A percentile compares a stretch with the other conserved stretches of the same genome.
These are phyloP conservation scores for Favolaschia claudopus DNA, from an alignment of 768 basidiomycete genomes.

Conservation along the genomic window DNA sequence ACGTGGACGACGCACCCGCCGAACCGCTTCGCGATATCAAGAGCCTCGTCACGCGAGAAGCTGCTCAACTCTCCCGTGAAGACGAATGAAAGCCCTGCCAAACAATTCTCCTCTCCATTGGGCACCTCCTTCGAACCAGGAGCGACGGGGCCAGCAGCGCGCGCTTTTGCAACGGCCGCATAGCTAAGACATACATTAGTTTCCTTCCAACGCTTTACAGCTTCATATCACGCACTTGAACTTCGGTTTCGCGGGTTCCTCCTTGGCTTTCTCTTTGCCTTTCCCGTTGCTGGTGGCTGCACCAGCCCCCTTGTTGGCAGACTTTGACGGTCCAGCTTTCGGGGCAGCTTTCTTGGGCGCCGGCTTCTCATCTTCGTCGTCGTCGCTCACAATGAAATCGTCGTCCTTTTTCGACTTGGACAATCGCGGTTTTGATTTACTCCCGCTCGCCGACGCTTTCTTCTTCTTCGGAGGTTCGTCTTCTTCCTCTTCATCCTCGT, in stretches of 20 bases:
- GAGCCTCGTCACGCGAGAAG: slow-evolving; percentile 87
- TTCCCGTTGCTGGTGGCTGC: slow-evolving; percentile 27
- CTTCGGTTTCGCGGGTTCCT: slow-evolving; percentile 28
- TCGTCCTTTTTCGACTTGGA: slow-evolving; percentile 36
- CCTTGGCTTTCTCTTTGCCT: slow-evolving; percentile 16
- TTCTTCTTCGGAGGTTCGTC: slow-evolving; percentile 41
- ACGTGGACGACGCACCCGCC: slow-evolving; percentile 76
- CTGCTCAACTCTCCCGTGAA: slow-evolving; percentile 94
- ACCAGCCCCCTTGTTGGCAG: slow-evolving; percentile 15
- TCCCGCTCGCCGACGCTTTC: slow-evolving; percentile 31
- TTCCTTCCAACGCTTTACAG: too few relatives aligned
- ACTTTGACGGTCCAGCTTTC: slow-evolving; percentile 18
- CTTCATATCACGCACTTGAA: slow-evolving; percentile 35
- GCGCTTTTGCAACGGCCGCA: slow-evolving; percentile 65
- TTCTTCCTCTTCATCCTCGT: slow-evolving; percentile 29
- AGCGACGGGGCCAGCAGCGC: slow-evolving; percentile 66
- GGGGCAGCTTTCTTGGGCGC: slow-evolving; percentile 27
- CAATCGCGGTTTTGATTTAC: slow-evolving; percentile 25
- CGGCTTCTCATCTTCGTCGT: slow-evolving; percentile 38
- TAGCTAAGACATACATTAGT: too few relatives aligned
- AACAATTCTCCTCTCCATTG: slow-evolving; percentile 73
- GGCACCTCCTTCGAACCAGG: slow-evolving; percentile 77
- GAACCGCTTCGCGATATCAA: slow-evolving; percentile 89
- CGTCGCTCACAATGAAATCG: slow-evolving; percentile 40
- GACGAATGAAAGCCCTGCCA: slow-evolving; percentile 89